Base-by-base conservation (phyloP, 768 basidiomycete genomes). In the Boletus tomentosulus region DNA sequence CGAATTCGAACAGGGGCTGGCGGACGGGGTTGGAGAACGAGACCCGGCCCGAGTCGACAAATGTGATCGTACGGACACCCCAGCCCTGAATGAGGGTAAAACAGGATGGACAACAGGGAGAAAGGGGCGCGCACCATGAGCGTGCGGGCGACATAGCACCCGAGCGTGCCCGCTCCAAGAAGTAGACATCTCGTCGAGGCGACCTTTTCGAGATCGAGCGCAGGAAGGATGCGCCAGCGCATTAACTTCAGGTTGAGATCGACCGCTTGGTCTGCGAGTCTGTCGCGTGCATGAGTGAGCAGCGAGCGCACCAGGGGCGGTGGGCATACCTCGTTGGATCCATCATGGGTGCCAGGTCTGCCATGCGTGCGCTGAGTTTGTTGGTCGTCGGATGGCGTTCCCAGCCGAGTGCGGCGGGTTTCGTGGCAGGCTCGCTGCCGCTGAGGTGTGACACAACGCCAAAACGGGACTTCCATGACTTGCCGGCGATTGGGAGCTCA, bases 1-100 rank as follows among this genome's bases (percentile, higher is more conserved):
- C 86, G 60, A 98, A 98, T 60, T 93, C 89, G 63, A 98, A 99
- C 7, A 99, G 75, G 3, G 97, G 97, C 67, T 99, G 97, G 34
- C 97, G 82, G 46, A 98, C 97, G 3, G 97, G 97, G 69, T 99
- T 98, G 22, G 94, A 98, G 71, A 95, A 98, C 1, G 93, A 95
- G 11, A 98, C 95, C 41, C 79, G 83, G 0, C 86, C 84, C 15
- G 90, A 95, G 71, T 99, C 96, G 46, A 97, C 84, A 42, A 99
- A 82, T 0, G 94, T 94, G 64, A 98, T 97, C 10, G 80, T 93
- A 27, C 92, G 83, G 11, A 98, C 87, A 10, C 97, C 96, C 96
- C 97, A 98, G 6, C 87, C 95, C 95, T 96, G 2, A 24, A 8
- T 30, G 6, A n/a, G 1, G 6, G 42, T 52, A 37, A 45, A 24